Base-by-base conservation (phyloP, 2,329 filamentous ascomycete species). In the Torrubiella hemipterigena region DNA sequence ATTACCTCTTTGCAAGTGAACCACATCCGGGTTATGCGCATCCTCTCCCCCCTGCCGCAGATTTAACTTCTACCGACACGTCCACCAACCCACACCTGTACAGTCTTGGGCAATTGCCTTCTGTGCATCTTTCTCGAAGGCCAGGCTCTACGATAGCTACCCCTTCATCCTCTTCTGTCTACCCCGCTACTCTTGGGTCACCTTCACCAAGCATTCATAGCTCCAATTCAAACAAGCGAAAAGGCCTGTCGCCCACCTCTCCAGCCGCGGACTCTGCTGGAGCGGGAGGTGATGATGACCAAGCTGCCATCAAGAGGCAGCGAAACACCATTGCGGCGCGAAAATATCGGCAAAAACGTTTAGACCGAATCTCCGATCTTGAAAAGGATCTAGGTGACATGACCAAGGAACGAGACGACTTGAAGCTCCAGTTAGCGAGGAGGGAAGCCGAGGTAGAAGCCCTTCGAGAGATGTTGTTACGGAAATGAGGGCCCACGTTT, bases 291-390 rank as follows among this genome's bases (percentile, higher is more conserved):
- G 34, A 41, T 12, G 38, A 38, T 4, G 38, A 40, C 17, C 41
- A 49, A 19, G 51, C 49, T 5, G 46, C 51, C 13, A 46, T 62
- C 45, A 81, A 81, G 51, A 73, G 78, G 17, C 69, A 72, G 38
- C 68, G 72, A 38, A 82, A 83, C 51, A 82, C 77, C 11, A 63
- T 80, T 38, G 77, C 78, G n/a, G 78, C 78, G 18, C 67, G 75
- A 38, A 75, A 77, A 38, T 82, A 81, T 48, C 72, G 78, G 17
- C 77, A 82, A 49, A 79, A 78, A 50, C 71, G 76, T 27, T 63
- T 81, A 20, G 77, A 82, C 43, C 72, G 75, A 38, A 70, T 81
- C 50, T 56, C 55, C 17, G 67, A 72, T 38, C 61, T 83, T 19
- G 77, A 82, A 50, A 51, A 56, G 7, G 65, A 70, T 14, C 55